Evolutionary conservation across 129 eudicot genomes (phyloP).

Genomic region (Artemisia tridentata): DNA sequence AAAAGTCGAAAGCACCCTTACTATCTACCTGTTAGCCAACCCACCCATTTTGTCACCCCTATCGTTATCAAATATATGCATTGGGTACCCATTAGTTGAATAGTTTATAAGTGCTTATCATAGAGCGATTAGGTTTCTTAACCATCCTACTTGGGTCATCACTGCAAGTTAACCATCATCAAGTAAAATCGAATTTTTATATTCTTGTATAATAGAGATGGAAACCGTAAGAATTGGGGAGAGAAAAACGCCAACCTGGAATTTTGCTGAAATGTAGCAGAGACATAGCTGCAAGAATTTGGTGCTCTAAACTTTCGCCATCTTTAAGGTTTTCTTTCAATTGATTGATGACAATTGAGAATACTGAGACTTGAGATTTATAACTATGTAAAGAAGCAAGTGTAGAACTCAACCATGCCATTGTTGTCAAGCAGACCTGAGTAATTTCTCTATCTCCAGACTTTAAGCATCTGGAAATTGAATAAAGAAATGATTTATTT

Average conservation of each 20-base stretch:
- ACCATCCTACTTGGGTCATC: no score
- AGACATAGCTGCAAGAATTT: conserved; percentile 8
- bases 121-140: no score
- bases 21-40: no score
- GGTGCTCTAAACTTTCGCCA: conserved; percentile 11
- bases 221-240: background rate
- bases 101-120: no score
- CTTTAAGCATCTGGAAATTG: background rate
- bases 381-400: background rate
- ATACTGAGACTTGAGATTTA: background rate
- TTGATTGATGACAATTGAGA: conserved; percentile 9
- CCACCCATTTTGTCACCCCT: no score
- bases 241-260: background rate
- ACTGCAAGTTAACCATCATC: no score
- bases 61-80: no score
- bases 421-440: conserved; percentile 7
- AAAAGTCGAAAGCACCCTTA: no score
- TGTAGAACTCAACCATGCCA: conserved; percentile 9
- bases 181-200: no score
- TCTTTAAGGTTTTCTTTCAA: conserved; percentile 11
- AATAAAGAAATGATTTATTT: background rate
- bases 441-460: conserved; percentile 1
- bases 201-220: background rate
- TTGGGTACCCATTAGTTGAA: no score
- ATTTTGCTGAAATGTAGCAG: conserved; percentile 7